Evolutionary conservation across 2,329 filamentous ascomycete genomes (phyloP), one percentile per base, ranked within the genome.

Genomic region (Xylariales sp.): DNA sequence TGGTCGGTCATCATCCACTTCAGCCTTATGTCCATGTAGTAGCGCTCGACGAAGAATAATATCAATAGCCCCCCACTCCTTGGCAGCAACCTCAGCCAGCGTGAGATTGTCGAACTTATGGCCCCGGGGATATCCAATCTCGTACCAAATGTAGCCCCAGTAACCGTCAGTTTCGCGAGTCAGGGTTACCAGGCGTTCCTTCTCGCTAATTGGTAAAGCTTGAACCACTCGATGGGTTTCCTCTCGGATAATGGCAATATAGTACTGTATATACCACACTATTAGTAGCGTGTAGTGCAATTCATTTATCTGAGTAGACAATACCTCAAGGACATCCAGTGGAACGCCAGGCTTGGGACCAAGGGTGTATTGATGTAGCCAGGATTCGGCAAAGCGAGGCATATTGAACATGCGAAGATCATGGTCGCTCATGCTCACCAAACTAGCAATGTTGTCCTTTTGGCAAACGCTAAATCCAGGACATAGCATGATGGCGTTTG

Each of bases 401-500:
- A 72, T 63, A 32, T 69, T 68, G 47, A 65, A 69, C 16, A 61
- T 55, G 5, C 51, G 53, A 33, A 61, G 45, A 32, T 63, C 60
- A 13, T 44, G 31, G 1, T 66, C 57, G 0, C 51, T 29, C 44
- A 76, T 48, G 13, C 56, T 53, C 3, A 60, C 60, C n/a, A 66
- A 37, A 37, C 49, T 66, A 6, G 72, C 66, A 45, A 83, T 64
- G 47, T 77, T 71, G 48, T 81, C 74, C 58, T 82, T 83, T 63
- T 78, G 74, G n/a, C 69, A 44, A 2, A 73, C 62, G 4, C 74
- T 78, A 53, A 84, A 83, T 2, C 78, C 80, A 2, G 70, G 66
- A 50, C 80, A 84, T 4, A 61, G 56, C 60, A 83, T 68, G 15
- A 70, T 70, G 2, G 75, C 65, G 8, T 58, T 60, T 29, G 68